phyloP scores from a whole-genome alignment of 2,329 filamentous ascomycete genomes.

The Geosmithia putterillii region DNA sequence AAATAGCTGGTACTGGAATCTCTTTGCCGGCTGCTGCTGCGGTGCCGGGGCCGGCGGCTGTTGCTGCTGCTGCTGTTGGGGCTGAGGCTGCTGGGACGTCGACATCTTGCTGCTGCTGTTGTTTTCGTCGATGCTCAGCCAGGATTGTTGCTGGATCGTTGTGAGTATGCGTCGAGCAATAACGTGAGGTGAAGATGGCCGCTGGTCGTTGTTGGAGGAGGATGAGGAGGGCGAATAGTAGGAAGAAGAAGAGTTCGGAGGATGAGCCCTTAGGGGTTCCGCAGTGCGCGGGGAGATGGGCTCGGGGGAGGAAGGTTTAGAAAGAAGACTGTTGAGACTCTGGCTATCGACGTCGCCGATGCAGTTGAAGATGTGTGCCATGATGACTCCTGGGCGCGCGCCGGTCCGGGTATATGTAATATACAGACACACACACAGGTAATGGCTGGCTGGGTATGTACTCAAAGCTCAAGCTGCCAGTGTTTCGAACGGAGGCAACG shows the following conservation, averaged over 20 bases:
- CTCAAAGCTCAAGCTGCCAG: too few relatives aligned
- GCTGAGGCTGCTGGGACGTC: constrained; percentile 1
- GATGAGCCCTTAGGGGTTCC: constrained; percentile 26
- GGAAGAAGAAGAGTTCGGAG: too few relatives aligned
- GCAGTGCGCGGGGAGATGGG: constrained; percentile 17
- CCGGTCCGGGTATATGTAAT: too few relatives aligned
- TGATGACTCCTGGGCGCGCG: too few relatives aligned
- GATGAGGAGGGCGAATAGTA: too few relatives aligned
- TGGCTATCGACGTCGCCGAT: constrained; percentile 31
- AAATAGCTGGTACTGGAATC: constrained; percentile 43
- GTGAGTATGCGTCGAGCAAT: not conserved
- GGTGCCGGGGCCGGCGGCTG: constrained; percentile 19
- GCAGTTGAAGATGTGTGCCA: constrained; percentile 52
- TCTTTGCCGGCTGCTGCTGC: too few relatives aligned
- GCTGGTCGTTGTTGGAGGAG: not conserved
- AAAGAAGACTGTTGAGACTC: too few relatives aligned
- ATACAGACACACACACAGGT: too few relatives aligned
- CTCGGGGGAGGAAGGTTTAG: not conserved
- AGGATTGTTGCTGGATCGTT: not conserved
- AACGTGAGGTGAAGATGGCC: constrained; percentile 2
- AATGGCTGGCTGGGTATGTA: too few relatives aligned
- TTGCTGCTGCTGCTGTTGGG: constrained; percentile 1
- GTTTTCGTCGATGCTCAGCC: not conserved
- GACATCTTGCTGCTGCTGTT: too few relatives aligned
- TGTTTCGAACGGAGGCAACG: too few relatives aligned